phyloP scores from a whole-genome alignment of 192 early-diverging fungal genomes.

The Backusella morwellensis region DNA sequence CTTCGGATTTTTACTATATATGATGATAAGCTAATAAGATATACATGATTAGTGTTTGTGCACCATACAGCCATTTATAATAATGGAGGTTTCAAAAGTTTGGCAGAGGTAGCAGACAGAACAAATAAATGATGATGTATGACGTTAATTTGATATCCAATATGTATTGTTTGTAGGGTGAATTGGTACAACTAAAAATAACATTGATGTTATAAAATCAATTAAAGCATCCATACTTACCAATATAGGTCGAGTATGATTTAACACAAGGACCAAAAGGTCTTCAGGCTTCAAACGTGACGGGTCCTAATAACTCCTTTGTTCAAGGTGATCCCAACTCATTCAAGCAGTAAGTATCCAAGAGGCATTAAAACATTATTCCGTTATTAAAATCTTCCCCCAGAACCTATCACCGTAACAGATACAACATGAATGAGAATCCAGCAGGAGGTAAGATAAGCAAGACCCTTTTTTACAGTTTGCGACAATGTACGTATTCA shows the following conservation, averaged over 20 bases:
- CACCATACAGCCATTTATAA: slow-evolving; percentile 79
- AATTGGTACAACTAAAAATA: neutral
- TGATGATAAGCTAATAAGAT: neutral
- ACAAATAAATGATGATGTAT: neutral
- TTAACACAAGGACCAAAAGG: slow-evolving; percentile 76
- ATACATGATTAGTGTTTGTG: slow-evolving; percentile 60
- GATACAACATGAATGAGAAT: neutral
- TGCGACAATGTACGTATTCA: neutral
- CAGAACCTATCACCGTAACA: neutral
- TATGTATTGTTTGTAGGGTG: neutral
- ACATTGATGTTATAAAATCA: neutral
- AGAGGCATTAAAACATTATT: no score
- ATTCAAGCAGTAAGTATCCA: neutral
- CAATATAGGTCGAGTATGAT: slow-evolving; percentile 65
- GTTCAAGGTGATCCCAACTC: slow-evolving; percentile 78
- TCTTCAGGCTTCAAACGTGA: slow-evolving; percentile 77
- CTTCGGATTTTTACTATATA: neutral
- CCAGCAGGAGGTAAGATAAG: neutral
- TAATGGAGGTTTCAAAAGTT: slow-evolving; percentile 72
- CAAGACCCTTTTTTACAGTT: no score
- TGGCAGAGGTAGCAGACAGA: slow-evolving; percentile 54
- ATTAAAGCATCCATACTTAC: neutral
- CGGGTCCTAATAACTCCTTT: slow-evolving; percentile 65
- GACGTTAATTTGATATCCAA: neutral
- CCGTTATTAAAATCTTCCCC: no score